A percentile compares a stretch with the other conserved stretches of the same genome.
Evolutionary conservation across 768 basidiomycete genomes (phyloP).

Genomic region (Mycena galopus): DNA sequence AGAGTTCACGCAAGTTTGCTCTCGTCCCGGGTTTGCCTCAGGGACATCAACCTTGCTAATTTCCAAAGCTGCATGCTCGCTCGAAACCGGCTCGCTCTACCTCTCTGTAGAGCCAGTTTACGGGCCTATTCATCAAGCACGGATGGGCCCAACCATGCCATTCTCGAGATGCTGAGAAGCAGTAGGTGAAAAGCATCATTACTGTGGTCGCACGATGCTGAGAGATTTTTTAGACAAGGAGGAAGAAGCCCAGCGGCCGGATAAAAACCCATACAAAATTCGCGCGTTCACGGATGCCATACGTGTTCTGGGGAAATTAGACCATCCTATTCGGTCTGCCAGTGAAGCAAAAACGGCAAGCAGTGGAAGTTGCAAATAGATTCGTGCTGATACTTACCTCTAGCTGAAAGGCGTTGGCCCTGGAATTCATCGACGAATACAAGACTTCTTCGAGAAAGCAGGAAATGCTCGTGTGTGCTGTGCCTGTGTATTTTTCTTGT

Average conservation of each 20-base stretch:
- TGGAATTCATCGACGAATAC: constrained; percentile 62
- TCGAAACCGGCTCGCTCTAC: constrained; percentile 18
- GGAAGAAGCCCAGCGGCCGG: constrained; percentile 53
- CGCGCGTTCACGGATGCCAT: constrained; percentile 66
- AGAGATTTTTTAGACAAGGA: constrained; percentile 52
- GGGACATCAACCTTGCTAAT: too few species aligned
- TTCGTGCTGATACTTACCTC: background rate
- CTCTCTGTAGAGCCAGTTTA: constrained; percentile 1
- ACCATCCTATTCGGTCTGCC: constrained; percentile 58
- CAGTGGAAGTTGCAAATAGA: constrained; percentile 9
- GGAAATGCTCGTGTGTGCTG: constrained; percentile 54
- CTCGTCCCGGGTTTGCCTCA: too few species aligned
- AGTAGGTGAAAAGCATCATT: constrained; percentile 47
- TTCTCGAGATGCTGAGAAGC: constrained; percentile 56
- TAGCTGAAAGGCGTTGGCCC: constrained; percentile 53
- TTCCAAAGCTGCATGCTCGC: constrained; percentile 25
- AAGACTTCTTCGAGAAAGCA: constrained; percentile 51
- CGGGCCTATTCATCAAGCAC: constrained; percentile 21
- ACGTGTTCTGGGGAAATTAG: constrained; percentile 51
- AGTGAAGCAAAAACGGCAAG: constrained; percentile 56
- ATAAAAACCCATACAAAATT: constrained; percentile 62
- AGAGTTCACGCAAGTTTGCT: too few species aligned
- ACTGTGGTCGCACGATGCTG: constrained; percentile 5
- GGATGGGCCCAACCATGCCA: constrained; percentile 49
- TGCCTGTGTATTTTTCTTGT: background rate